phyloP scores from a whole-genome alignment of 2,329 filamentous ascomycete species.

The Aspergillus sp. region DNA sequence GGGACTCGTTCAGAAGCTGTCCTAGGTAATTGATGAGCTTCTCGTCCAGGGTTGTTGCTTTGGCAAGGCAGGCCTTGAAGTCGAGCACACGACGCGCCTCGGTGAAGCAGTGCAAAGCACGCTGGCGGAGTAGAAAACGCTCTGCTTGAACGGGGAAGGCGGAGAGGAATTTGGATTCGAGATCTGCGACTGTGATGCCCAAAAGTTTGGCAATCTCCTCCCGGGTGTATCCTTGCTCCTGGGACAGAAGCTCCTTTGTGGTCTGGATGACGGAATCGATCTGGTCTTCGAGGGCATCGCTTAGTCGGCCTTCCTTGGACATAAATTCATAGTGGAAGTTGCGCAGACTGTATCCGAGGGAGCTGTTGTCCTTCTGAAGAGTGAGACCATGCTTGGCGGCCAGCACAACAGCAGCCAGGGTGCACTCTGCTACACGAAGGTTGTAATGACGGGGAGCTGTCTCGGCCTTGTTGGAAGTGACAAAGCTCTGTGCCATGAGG shows the following conservation, averaged over 20 bases:
- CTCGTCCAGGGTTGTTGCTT: constrained; percentile 51
- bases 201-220: constrained; percentile 75
- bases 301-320: constrained; percentile 42
- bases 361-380: constrained; percentile 73
- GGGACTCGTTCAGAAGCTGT: constrained; percentile 80
- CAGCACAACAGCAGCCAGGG: constrained; percentile 69
- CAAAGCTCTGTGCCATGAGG: constrained; percentile 89
- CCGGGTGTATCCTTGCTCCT: constrained; percentile 81
- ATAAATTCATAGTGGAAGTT: constrained; percentile 86
- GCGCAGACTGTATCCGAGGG: constrained; percentile 75
- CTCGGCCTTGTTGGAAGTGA: constrained; percentile 89
- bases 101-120: constrained; percentile 83
- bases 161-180: constrained; percentile 75
- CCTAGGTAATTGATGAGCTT: constrained; percentile 72
- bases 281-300: constrained; percentile 58
- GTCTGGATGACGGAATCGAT: constrained; percentile 68
- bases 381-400: constrained; percentile 57
- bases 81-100: constrained; percentile 82
- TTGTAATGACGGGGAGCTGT: constrained; percentile 95
- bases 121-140: constrained; percentile 79
- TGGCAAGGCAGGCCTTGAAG: constrained; percentile 71
- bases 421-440: constrained; percentile 91
- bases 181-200: constrained; percentile 61
- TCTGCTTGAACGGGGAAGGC: constrained; percentile 87
- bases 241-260: constrained; percentile 64